A percentile compares a stretch with the other conserved stretches of the same genome.
Evolutionary conservation across 768 basidiomycete genomes (phyloP).

Genomic region (Lepiota brunneoincarnata): DNA sequence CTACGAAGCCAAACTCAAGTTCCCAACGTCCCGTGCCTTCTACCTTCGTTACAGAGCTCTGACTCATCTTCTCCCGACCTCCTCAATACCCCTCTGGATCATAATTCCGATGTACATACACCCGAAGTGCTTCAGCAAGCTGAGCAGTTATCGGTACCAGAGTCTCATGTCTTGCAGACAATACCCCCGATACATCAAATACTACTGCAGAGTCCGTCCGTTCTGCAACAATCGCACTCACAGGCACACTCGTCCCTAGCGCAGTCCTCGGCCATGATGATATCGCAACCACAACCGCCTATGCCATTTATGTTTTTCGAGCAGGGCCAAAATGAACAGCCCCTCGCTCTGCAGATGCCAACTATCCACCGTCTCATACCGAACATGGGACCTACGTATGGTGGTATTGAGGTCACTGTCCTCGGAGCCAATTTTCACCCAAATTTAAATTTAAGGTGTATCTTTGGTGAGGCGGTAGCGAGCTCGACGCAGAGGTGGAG

Average conservation of each 20-base stretch:
- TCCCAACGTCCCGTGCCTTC: conserved; percentile 27
- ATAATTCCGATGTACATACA: conserved; percentile 37
- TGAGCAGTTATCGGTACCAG: conserved; percentile 9
- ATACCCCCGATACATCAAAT: conserved; percentile 11
- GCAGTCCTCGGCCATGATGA: conserved; percentile 22
- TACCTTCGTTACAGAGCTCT: conserved; percentile 38
- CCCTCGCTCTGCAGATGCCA: conserved; percentile 53
- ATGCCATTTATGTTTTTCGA: conserved; percentile 66
- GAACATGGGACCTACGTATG: conserved; percentile 79
- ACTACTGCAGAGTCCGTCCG: conserved; percentile 15
- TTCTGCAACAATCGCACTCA: conserved; percentile 24
- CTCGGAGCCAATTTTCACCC: conserved; percentile 89
- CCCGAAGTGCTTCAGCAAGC: conserved; percentile 25
- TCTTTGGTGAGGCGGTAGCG: conserved; percentile 83
- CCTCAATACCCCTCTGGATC: conserved; percentile 42
- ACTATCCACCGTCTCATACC: conserved; percentile 87
- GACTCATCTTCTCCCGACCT: conserved; percentile 47
- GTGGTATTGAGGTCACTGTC: conserved; percentile 93
- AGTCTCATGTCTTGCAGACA: not conserved
- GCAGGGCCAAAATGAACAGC: conserved; percentile 42
- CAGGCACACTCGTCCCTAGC: conserved; percentile 21
- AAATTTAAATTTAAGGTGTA: conserved; percentile 64
- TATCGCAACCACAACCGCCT: conserved; percentile 30
- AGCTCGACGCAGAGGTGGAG: conserved; percentile 90
- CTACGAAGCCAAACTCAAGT: conserved; percentile 15